Evolutionary conservation across 208 protist species (phyloP), one percentile per base, ranked within the genome.

Genomic region (Leishmania lainsoni): DNA sequence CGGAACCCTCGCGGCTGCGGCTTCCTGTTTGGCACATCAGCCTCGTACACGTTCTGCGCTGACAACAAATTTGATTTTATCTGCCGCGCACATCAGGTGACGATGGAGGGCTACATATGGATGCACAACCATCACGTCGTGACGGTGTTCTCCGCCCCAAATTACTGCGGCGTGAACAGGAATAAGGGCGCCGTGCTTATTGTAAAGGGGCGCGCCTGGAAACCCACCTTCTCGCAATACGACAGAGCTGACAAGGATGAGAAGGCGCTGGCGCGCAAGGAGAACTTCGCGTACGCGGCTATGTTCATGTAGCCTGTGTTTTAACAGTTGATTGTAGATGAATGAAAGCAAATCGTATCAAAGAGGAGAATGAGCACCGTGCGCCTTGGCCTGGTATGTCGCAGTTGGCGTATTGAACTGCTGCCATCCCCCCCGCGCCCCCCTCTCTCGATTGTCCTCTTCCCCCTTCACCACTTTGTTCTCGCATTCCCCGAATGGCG

Each of bases 1-100:
- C 96, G 98, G 63, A 99, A 99, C 80, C 98, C 99, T 49, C 94
- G 99, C 73, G 99, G 99, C 69, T 99, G 99, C 58, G 99, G 98
- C 22, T 99, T 98, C 77, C 98, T 97, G 12, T 99, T 99, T 87
- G 99, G 97, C 35, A 79, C 91, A 16, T 88, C 98, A 78, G 93
- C 99, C 2, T 98, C 99, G 17, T 76, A 81, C n/a, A 85, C 92
- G 45, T 99, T 99, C 84, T 93, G 99, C 32, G 80, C 95, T n/a
- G 90, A 97, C 82, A 98, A 99, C 83, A 92, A 99, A 63, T 91
- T 99, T 22, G 98, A 99, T 79, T 93, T 99, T n/a, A 98, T 99
- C 75, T 93, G 86, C 83, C 79, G 95, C 42, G 93, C 98, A 20
- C 97, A 99, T 79, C 95, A 99, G 87, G 73, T 99, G 14, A 92